Evolutionary conservation across 495 filamentous ascomycete genomes (phyloP).

Genomic region (Evernia prunastri): DNA sequence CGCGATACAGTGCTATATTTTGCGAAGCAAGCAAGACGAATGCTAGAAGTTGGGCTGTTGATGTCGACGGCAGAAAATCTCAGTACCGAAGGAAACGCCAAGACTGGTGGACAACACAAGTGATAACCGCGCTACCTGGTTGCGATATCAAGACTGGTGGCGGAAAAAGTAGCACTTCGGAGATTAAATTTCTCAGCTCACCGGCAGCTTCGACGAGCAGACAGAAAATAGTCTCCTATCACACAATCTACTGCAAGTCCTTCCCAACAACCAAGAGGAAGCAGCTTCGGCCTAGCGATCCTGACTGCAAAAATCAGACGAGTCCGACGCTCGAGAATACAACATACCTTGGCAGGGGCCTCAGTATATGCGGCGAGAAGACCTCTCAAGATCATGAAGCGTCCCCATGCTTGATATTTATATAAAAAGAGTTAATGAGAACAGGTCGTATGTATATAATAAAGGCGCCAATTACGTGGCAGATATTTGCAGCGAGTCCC

Average conservation of each 20-base stretch:
- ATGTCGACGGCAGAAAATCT: background rate
- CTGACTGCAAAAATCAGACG: background rate
- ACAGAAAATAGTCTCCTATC: background rate
- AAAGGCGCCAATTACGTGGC: background rate
- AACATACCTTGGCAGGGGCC: too few species aligned
- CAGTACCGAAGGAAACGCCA: background rate
- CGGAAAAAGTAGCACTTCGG: background rate
- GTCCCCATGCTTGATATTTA: background rate
- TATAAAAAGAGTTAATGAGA: background rate
- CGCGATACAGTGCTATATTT: background rate
- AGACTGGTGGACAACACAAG: background rate
- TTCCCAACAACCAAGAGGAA: background rate
- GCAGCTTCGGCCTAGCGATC: background rate
- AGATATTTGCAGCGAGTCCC: background rate
- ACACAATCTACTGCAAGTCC: background rate
- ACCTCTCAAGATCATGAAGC: background rate
- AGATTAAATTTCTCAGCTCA: background rate
- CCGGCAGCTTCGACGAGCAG: background rate
- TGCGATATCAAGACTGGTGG: background rate
- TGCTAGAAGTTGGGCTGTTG: background rate
- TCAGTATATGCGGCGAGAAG: background rate
- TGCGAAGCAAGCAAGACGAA: background rate
- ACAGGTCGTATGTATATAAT: background rate
- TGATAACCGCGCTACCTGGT: background rate
- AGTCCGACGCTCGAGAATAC: background rate